These are phyloP conservation scores for Rhododendron kiyosumense DNA, from an alignment of 148 eudicot species.

Conservation along the genomic window DNA sequence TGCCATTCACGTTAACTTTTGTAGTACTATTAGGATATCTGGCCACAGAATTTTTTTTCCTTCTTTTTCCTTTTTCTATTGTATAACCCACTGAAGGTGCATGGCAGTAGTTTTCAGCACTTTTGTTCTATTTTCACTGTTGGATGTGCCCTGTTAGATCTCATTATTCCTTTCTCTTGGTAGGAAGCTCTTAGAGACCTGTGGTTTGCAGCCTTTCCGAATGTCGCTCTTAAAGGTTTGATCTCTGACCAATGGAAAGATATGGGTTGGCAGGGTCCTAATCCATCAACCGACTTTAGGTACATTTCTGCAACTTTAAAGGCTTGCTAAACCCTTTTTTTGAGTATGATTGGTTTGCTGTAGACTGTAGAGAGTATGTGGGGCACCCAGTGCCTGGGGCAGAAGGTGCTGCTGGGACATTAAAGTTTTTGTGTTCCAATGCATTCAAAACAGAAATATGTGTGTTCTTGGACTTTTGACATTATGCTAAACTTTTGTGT, in stretches of 20 bases:
- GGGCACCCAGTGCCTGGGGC: background rate
- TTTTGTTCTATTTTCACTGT: background rate
- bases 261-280: slow-evolving; percentile 97
- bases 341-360: background rate
- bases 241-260: slow-evolving; percentile 96
- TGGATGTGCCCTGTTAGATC: background rate
- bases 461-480: background rate
- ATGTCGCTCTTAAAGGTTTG: slow-evolving; percentile 54
- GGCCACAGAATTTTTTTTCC: background rate
- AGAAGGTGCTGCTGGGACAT: background rate
- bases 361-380: background rate
- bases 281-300: slow-evolving; percentile 98
- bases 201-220: slow-evolving; percentile 74
- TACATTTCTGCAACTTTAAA: slow-evolving; percentile 15
- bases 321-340: background rate
- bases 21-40: background rate
- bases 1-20: background rate
- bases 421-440: background rate
- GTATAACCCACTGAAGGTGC: background rate
- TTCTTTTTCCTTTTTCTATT: background rate
- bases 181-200: slow-evolving; percentile 73
- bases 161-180: slow-evolving; percentile 14
- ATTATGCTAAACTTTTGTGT: background rate
- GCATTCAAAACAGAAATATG: background rate
- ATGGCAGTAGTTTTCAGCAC: slow-evolving; percentile 3